phyloP scores from a whole-genome alignment of 192 early-diverging fungal genomes.

The Phlyctochytrium planicorne region DNA sequence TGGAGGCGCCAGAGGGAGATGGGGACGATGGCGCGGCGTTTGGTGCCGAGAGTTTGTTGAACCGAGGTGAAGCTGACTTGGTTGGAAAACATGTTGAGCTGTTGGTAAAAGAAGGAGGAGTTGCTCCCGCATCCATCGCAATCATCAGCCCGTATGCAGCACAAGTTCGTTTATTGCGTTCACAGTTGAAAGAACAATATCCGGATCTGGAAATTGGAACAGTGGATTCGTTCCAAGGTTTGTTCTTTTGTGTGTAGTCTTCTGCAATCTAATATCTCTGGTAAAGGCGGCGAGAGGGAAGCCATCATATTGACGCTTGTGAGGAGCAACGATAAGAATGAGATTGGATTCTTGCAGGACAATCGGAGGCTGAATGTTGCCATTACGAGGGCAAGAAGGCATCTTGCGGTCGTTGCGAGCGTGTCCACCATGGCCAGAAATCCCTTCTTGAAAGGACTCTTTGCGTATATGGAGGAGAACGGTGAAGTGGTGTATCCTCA shows the following conservation, averaged over 20 bases:
- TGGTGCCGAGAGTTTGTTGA: conserved; percentile 61
- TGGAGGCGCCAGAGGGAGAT: conserved; percentile 7
- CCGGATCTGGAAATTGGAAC: conserved; percentile 20
- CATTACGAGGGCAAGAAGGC: conserved; percentile 82
- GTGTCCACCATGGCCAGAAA: conserved; percentile 45
- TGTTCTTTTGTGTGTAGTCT: not conserved
- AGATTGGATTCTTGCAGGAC: conserved; percentile 85
- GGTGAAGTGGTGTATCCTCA: conserved; percentile 36
- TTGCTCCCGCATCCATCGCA: conserved; percentile 65
- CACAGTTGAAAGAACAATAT: conserved; percentile 4
- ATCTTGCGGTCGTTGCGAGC: conserved; percentile 76
- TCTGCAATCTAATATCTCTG: not conserved
- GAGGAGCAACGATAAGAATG: conserved; percentile 70
- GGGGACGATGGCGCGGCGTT: not conserved
- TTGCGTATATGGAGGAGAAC: conserved; percentile 44
- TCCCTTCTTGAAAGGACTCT: conserved; percentile 50
- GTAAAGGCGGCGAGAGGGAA: conserved; percentile 82
- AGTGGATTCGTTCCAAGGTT: conserved; percentile 25
- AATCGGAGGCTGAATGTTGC: conserved; percentile 86
- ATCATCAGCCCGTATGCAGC: conserved; percentile 88
- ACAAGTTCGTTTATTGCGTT: conserved; percentile 56
- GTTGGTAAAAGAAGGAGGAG: conserved; percentile 64
- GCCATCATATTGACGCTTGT: conserved; percentile 80
- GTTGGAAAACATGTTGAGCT: conserved; percentile 59
- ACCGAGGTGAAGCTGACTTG: conserved; percentile 73